Percentiles rank a stretch among this genome's conserved stretches.
These are phyloP conservation scores for Nitzschia putrida DNA, from an alignment of 108 stramenopile species.

Conservation along the genomic window DNA sequence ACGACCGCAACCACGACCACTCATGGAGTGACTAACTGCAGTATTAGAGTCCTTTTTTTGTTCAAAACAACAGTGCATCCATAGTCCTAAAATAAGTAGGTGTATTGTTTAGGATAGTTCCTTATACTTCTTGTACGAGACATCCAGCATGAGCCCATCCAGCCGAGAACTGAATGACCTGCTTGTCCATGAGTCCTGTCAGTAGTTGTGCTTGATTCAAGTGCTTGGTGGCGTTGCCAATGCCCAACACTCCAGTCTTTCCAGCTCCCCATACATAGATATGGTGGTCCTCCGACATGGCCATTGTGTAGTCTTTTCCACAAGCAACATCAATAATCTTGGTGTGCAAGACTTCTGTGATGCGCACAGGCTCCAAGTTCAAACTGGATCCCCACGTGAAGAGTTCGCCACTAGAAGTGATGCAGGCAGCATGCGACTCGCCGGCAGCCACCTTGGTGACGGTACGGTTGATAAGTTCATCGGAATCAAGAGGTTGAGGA, in stretches of 20 bases:
- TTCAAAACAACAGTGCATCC: too few species aligned
- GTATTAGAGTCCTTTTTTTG: too few species aligned
- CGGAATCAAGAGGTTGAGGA: slow-evolving; percentile 70
- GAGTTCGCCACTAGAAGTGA: slow-evolving; percentile 81
- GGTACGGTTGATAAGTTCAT: slow-evolving; percentile 61
- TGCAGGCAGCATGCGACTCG: slow-evolving; percentile 79
- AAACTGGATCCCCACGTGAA: slow-evolving; percentile 90
- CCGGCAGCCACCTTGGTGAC: slow-evolving; percentile 79
- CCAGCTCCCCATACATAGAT: slow-evolving; percentile 71
- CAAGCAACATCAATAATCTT: slow-evolving; percentile 73
- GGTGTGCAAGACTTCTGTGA: slow-evolving; percentile 58
- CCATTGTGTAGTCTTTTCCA: slow-evolving; percentile 77
- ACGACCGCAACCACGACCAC: too few species aligned
- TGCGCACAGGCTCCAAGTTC: slow-evolving; percentile 75
- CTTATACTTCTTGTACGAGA: slow-evolving; percentile 26
- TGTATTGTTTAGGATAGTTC: too few species aligned
- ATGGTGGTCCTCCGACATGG: slow-evolving; percentile 64
- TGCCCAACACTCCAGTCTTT: slow-evolving; percentile 78
- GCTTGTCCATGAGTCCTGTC: slow-evolving; percentile 51
- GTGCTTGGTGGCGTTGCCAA: slow-evolving; percentile 50
- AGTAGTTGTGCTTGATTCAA: slow-evolving; percentile 55
- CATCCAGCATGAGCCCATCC: slow-evolving; percentile 78
- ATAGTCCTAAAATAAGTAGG: too few species aligned
- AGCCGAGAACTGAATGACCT: slow-evolving; percentile 59
- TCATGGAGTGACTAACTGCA: too few species aligned